These are phyloP conservation scores for Syzygium aqueum DNA, from an alignment of 345 rosid species.

Conservation along the genomic window DNA sequence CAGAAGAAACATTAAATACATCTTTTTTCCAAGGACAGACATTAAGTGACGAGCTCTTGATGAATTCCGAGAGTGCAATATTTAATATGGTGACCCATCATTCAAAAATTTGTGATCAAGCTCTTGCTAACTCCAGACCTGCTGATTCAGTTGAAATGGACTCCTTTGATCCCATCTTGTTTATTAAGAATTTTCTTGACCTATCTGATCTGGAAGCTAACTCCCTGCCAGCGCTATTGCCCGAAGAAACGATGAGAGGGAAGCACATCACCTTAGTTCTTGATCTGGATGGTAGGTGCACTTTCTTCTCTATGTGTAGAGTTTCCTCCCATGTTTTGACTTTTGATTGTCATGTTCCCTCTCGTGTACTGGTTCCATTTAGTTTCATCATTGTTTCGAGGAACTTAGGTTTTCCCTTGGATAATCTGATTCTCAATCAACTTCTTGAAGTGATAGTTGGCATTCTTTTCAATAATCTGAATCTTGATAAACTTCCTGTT, in stretches of 20 bases:
- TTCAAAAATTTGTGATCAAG: slow-evolving; percentile 8
- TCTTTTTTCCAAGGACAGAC: neutral
- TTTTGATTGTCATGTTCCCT: neutral
- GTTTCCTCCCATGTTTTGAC: neutral
- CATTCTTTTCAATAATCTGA: neutral
- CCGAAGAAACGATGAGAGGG: slow-evolving; percentile 3
- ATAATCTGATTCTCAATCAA: neutral
- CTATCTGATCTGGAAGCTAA: slow-evolving; percentile 10
- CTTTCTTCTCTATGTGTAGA: neutral
- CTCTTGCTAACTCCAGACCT: neutral
- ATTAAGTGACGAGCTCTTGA: slow-evolving; percentile 1
- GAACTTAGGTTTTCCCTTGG: neutral
- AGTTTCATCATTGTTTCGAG: neutral
- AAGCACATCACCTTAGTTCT: slow-evolving; percentile 14
- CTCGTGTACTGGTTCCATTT: neutral
- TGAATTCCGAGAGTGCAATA: slow-evolving; percentile 5
- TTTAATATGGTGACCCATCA: slow-evolving; percentile 8
- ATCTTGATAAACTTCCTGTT: neutral
- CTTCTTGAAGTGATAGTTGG: neutral
- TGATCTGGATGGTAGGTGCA: slow-evolving; percentile 15
- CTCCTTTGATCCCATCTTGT: slow-evolving; percentile 8
- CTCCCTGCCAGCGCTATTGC: slow-evolving; percentile 8
- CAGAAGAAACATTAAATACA: neutral
- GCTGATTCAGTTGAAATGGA: slow-evolving; percentile 8
- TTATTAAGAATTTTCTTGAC: slow-evolving; percentile 14